Evolutionary conservation across 1,139 yeast species (phyloP).

Genomic region (Taphrina deformans): DNA sequence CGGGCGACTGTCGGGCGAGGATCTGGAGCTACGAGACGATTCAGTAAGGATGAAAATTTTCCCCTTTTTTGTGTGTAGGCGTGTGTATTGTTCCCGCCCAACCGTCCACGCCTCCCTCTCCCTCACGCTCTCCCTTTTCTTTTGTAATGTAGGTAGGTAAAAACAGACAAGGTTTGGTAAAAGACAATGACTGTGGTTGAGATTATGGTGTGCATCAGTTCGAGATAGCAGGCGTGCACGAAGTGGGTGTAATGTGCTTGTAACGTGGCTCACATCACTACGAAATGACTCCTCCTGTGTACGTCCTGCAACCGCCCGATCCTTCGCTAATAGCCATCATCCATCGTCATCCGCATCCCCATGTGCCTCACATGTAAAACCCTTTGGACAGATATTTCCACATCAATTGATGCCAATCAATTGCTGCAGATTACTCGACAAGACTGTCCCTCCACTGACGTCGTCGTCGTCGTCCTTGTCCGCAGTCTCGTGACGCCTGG

Average conservation of each 20-base stretch:
- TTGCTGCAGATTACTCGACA: constrained; percentile 4
- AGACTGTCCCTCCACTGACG: neutral
- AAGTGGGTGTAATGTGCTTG: too few species aligned
- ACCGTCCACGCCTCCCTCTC: neutral
- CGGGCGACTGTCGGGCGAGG: constrained; percentile 97
- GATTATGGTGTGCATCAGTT: too few species aligned
- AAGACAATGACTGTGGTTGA: too few species aligned
- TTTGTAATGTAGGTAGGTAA: constrained; percentile 11
- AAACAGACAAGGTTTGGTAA: neutral
- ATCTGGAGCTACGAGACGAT: constrained; percentile 59
- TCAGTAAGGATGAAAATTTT: neutral
- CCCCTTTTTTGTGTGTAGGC: neutral
- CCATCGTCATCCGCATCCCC: too few species aligned
- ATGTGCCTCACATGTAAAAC: neutral
- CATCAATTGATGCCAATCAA: neutral
- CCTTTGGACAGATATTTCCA: neutral
- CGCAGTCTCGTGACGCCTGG: neutral
- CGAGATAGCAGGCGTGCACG: too few species aligned
- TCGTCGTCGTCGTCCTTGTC: neutral
- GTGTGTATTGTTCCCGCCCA: neutral
- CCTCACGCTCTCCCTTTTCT: neutral
- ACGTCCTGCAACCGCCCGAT: too few species aligned
- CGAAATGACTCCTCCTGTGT: too few species aligned
- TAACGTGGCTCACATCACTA: too few species aligned
- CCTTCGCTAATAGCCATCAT: neutral